Conservation (phyloP, 257 asterid species). For the Euphrasia confusa region DNA sequence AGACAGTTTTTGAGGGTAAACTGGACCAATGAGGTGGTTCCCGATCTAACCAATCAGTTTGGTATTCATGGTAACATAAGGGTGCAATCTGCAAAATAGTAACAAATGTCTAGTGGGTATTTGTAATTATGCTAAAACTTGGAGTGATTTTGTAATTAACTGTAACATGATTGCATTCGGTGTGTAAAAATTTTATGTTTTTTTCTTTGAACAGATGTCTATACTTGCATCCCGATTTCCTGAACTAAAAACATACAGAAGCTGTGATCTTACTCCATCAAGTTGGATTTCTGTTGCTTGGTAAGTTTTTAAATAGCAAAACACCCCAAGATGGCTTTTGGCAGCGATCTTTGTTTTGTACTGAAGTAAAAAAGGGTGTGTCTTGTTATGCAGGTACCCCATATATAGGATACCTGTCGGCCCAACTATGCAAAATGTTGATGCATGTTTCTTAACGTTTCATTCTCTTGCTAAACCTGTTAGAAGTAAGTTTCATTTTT, state of each 20-base stretch:
- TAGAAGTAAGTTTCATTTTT: conserved; percentile 39
- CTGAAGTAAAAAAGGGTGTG: conserved; percentile 21
- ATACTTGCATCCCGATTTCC: conserved; percentile 67
- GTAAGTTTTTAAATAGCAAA: conserved; percentile 33
- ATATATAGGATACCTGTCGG: conserved; percentile 90
- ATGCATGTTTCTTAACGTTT: conserved; percentile 85
- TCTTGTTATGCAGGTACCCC: conserved; percentile 65
- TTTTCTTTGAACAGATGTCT: conserved; percentile 50
- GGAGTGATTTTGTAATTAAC: no score
- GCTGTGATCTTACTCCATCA: conserved; percentile 73
- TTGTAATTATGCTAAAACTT: no score
- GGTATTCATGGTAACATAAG: no score
- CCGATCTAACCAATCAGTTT: no score
- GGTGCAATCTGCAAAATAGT: no score
- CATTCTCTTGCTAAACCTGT: conserved; percentile 73
- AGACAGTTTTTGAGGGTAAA: no score
- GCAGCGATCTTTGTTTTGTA: background rate
- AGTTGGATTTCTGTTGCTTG: conserved; percentile 98
- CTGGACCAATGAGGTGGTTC: no score
- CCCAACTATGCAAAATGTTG: conserved; percentile 82
- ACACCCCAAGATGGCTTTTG: background rate
- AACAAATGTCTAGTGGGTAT: no score
- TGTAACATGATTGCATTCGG: background rate
- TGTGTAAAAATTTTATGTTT: background rate
- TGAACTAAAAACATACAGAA: conserved; percentile 55